Base-by-base conservation (phyloP, 257 asterid species). In the Petunia axillaris region DNA sequence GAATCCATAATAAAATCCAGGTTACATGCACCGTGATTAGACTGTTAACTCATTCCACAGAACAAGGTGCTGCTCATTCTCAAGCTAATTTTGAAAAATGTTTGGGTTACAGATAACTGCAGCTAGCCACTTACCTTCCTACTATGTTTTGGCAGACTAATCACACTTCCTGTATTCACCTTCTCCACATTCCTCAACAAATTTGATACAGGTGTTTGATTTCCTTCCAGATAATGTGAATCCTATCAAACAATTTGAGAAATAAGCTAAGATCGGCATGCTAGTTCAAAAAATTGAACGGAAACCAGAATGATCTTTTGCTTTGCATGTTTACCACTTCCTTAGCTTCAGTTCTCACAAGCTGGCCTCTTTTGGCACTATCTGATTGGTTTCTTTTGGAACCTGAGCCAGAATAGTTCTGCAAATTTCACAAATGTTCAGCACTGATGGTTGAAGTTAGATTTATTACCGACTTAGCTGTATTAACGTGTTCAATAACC, bases 191-290 rank as follows among this genome's bases (percentile, higher is more conserved):
- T 92, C 85, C 89, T 91, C 81, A 92, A 81, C 90, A 89, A 41
- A 81, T 86, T 90, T 78, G 99, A 84, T 83, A 91, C 94, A 64
- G 98, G 99, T 70, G 94, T 87, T 82, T 91, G 89, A 75, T 82
- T 77, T 85, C 78, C 90, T 83, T 83, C 89, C 80, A 82, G 86
- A 84, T 82, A 84, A 84, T 88, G 94, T 48, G 90, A 85, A 79
- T 85, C 92, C 97, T 94, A 79, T 10, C 70, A 83, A 84, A 76
- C 60, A 67, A 68, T 44, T 25, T 76, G 41, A 57, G 75, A 66
- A 36, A 16, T 65, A 37, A 8, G 59, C 67, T 44, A 76, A 43
- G 75, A 63, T 16, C 40, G 65, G 25, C 60, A 66, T 60, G 59
- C 59, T 75, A 60, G 63, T 48, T 8, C 11, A 70, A 41, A 36